Evolutionary conservation across 768 basidiomycete genomes (phyloP), one percentile per base, ranked within the genome.

Genomic region (Tylopilus sp.): DNA sequence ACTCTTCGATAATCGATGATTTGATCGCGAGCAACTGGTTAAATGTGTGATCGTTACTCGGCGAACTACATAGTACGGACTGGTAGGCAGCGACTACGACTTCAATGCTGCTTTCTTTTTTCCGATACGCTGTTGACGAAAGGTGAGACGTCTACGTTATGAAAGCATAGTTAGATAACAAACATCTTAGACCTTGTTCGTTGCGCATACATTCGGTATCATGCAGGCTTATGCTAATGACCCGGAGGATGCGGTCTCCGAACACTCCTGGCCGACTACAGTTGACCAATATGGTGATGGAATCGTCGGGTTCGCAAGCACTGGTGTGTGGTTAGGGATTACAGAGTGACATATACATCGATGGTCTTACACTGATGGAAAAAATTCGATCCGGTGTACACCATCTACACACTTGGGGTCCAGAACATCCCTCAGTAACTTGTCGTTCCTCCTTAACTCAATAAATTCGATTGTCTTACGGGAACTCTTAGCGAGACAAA

Each of bases 21-120:
- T 49, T 61, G 21, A 29, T 61, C 10, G 50, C 50, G n/a, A 28
- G 8, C 26, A 57, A 34, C 59, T 60, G 11, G 31, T 9, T n/a
- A 37, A 24, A 49, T 19, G 16, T 19, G 4, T 24, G 5, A 9
- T 30, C 4, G 26, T 24, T 17, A 26, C 14, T 25, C 36, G 6
- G 21, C 19, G 22, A 9, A 33, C 29, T 6, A 41, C 54, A 40
- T n/a, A n/a, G n/a, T 34, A 56, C 55, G n/a, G 47, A 28, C 16
- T 50, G 41, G 21, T 25, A 22, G n/a, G 41, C 48, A 10, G 37
- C 28, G 22, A 53, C 48, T 26, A 60, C 19, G 2, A 60, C 41
- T 26, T 60, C 59, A 3, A 41, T 6, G 1, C 57, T 50, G 30
- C 48, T 61, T 17, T 7, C 6, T 19, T 36, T 50, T 34, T 53